Conservation (phyloP, 495 filamentous ascomycete species). For the Acidomyces sp. region DNA sequence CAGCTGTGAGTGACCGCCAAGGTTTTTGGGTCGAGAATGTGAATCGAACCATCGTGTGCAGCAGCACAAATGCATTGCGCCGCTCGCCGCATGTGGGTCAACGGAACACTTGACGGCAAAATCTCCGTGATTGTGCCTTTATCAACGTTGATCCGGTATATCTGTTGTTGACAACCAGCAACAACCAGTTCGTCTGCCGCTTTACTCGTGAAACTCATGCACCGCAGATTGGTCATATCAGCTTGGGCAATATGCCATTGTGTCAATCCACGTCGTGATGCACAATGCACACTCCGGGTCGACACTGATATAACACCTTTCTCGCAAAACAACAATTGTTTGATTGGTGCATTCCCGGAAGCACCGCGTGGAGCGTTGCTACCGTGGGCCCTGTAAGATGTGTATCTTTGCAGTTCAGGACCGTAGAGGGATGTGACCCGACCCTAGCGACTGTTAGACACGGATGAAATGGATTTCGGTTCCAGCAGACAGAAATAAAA, state of each 20-base stretch:
- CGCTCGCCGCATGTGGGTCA: slow-evolving; percentile 77
- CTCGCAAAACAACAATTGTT: slow-evolving; percentile 74
- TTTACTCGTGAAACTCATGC: slow-evolving; percentile 88
- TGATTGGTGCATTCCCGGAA: slow-evolving; percentile 52
- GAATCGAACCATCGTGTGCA: slow-evolving; percentile 66
- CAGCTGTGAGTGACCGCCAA: slow-evolving; percentile 71
- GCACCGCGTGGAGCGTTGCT: slow-evolving; percentile 23
- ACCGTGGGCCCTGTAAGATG: slow-evolving; percentile 57
- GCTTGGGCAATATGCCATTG: slow-evolving; percentile 61
- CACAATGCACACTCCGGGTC: slow-evolving; percentile 69
- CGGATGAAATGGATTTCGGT: no score
- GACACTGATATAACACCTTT: slow-evolving; percentile 73
- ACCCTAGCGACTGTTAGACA: slow-evolving; percentile 41
- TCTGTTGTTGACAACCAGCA: slow-evolving; percentile 69
- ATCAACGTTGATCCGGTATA: slow-evolving; percentile 82
- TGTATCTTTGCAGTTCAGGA: slow-evolving; percentile 63
- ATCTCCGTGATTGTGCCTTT: slow-evolving; percentile 68
- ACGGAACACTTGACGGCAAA: slow-evolving; percentile 37
- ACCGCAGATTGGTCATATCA: slow-evolving; percentile 48
- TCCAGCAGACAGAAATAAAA: no score
- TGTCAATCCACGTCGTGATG: slow-evolving; percentile 61
- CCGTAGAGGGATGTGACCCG: slow-evolving; percentile 76
- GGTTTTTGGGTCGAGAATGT: slow-evolving; percentile 67
- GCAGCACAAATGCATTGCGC: slow-evolving; percentile 78
- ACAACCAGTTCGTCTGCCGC: slow-evolving; percentile 68